These are phyloP conservation scores for Circinella minor DNA, from an alignment of 371 early-diverging fungal species.

Conservation along the genomic window DNA sequence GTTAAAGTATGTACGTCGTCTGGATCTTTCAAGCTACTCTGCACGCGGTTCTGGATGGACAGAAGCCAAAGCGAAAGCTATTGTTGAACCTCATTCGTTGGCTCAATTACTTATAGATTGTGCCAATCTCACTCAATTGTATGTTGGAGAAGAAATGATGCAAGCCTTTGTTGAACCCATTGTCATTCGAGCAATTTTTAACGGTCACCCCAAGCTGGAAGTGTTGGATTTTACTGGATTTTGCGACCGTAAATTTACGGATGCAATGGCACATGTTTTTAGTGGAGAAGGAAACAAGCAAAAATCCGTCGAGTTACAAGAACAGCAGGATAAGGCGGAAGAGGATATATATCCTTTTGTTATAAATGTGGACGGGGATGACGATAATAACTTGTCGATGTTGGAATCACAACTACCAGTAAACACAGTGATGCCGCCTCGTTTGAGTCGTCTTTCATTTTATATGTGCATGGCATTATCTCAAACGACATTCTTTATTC, in stretches of 20 bases:
- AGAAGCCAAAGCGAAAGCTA: conserved; percentile 35
- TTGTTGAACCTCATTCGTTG: conserved; percentile 30
- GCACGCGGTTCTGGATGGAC: conserved; percentile 42
- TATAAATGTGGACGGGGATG: neutral
- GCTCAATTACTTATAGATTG: conserved; percentile 32
- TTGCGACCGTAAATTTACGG: conserved; percentile 32
- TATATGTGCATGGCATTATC: conserved; percentile 42
- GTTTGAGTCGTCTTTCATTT: conserved; percentile 35
- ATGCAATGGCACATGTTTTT: conserved; percentile 31
- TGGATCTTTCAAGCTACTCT: conserved; percentile 45
- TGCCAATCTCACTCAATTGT: conserved; percentile 28
- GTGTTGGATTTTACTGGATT: conserved; percentile 41
- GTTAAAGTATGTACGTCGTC: conserved; percentile 22
- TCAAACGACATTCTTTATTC: conserved; percentile 36
- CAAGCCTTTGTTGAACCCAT: conserved; percentile 32
- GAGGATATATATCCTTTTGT: too few species aligned
- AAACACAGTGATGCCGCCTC: conserved; percentile 20
- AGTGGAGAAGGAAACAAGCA: conserved; percentile 6
- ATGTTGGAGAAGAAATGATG: conserved; percentile 44
- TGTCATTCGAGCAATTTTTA: conserved; percentile 36
- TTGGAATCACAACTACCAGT: conserved; percentile 9
- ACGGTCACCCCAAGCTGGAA: conserved; percentile 19
- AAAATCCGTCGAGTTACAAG: too few species aligned
- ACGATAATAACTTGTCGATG: neutral
- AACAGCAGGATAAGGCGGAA: too few species aligned